Conservation (phyloP, 2,329 filamentous ascomycete species). For the Aaosphaeria pasadenensis region DNA sequence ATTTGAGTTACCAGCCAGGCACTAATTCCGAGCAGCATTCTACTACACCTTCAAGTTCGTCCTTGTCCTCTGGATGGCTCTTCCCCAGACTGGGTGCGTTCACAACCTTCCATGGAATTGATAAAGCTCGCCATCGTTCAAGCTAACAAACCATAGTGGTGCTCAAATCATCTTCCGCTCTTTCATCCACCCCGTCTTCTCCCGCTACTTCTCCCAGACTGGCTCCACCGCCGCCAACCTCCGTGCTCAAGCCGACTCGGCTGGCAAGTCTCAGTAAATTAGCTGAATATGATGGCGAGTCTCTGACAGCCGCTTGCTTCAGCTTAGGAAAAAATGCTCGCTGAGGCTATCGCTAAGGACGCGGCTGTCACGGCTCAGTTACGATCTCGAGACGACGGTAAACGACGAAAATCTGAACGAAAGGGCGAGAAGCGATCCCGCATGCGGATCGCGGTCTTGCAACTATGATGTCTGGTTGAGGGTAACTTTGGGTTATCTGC, state of each 20-base stretch:
- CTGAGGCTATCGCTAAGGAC: constrained; percentile 2
- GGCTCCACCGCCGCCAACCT: constrained; percentile 81
- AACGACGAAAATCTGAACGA: too few species aligned
- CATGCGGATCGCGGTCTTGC: too few species aligned
- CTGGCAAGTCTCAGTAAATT: constrained; percentile 40
- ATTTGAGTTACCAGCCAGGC: not conserved
- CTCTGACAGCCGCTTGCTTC: constrained; percentile 28
- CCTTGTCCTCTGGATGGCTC: constrained; percentile 94
- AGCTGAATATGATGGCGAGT: constrained; percentile 11
- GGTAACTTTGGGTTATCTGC: too few species aligned
- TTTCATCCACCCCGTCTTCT: constrained; percentile 85
- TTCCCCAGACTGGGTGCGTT: constrained; percentile 86
- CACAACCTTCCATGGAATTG: not conserved
- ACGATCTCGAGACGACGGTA: constrained; percentile 15
- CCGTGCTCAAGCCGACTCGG: constrained; percentile 80
- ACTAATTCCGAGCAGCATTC: constrained; percentile 59
- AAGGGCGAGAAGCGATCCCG: too few species aligned
- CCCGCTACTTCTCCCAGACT: constrained; percentile 77
- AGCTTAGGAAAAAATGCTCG: constrained; percentile 9
- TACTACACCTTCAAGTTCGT: constrained; percentile 99
- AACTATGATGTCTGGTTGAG: too few species aligned
- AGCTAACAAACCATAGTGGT: constrained; percentile 60
- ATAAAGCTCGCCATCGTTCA: constrained; percentile 7
- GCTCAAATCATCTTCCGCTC: constrained; percentile 97
- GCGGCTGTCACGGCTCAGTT: constrained; percentile 30